Evolutionary conservation across 495 filamentous ascomycete species (phyloP), one percentile per base, ranked within the genome.

Genomic region (Penicillium ochrochloron): DNA sequence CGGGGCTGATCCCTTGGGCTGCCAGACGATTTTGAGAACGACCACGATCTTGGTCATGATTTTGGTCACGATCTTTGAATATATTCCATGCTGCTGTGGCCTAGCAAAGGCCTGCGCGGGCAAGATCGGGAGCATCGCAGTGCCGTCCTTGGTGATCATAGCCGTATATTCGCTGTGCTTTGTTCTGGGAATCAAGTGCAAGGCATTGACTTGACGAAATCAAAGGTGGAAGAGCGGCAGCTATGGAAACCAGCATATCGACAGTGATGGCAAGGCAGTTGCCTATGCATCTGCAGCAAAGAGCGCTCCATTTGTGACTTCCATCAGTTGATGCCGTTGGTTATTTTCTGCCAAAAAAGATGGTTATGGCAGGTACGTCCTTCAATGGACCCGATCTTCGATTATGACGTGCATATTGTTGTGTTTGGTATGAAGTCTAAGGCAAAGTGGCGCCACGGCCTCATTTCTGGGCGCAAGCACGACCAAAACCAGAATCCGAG

Each of bases 401-500:
- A 31, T 15, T 17, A 52, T 52, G 48, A 31, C 48, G 25, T 52
- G 48, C 48, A 27, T 2, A 9, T 1, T 48, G 19, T 48, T 48
- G 21, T 11, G 7, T 9, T 10, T 2, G 42, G 42, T 6, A 23
- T 23, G 19, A 48, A 48, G 42, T 19, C 23, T 48, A 23, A 14
- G 29, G 48, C 29, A 23, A 5, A 29, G 48, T 51, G 3, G 12
- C 48, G 48, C 48, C 48, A 29, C 48, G 29, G 23, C 48, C 27
- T 31, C 48, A 52, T 52, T 27, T 25, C 25, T 5, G 10, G 5
- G 44, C 23, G 21, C 44, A 52, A 52, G 5, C 5, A 31, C 48
- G 48, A 52, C 48, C 15, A 2, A 35, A 52, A 55, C 39, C 23
- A 41, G 12, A 37, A 31, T 23, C 27, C 60, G 55, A 33, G 57